Conservation (phyloP, 2,329 filamentous ascomycete species). For the Epichloe brachyelytri region DNA sequence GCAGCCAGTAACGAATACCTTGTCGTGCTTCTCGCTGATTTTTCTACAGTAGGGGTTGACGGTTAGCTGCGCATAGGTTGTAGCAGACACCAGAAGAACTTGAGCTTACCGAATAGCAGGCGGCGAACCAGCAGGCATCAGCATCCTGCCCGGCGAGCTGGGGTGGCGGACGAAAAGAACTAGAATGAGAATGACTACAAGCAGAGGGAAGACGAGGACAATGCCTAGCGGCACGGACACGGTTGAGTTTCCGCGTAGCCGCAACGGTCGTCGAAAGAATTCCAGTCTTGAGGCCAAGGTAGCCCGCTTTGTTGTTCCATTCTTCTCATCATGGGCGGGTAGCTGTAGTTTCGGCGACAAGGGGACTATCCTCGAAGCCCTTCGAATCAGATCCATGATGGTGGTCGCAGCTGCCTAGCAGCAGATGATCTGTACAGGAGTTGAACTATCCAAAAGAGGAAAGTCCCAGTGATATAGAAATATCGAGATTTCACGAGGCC, state of each 20-base stretch:
- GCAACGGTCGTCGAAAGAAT: constrained; percentile 77
- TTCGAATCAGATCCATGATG: constrained; percentile 45
- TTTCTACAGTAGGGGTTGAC: constrained; percentile 42
- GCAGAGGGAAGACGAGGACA: constrained; percentile 81
- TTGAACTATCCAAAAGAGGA: neutral
- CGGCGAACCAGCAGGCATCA: constrained; percentile 79
- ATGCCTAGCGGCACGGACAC: constrained; percentile 87
- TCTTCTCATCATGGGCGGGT: constrained; percentile 40
- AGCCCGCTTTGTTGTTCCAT: constrained; percentile 23
- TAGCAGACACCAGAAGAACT: neutral
- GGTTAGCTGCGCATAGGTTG: neutral
- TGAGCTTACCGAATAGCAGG: constrained; percentile 64
- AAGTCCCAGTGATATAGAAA: neutral
- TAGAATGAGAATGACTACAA: constrained; percentile 83
- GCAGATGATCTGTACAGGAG: neutral
- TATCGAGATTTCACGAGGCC: neutral
- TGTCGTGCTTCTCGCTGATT: constrained; percentile 95
- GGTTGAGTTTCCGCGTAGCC: constrained; percentile 80
- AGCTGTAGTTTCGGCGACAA: constrained; percentile 27
- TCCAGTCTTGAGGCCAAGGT: constrained; percentile 44
- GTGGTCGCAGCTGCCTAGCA: neutral
- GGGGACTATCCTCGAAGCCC: constrained; percentile 38
- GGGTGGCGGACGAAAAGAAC: constrained; percentile 83
- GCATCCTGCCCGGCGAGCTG: constrained; percentile 63
- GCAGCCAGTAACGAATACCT: constrained; percentile 88